Percentiles rank a stretch among this genome's conserved stretches.
Conservation (phyloP, 2,329 filamentous ascomycete genomes). For the Malbranchea zuffiana region DNA sequence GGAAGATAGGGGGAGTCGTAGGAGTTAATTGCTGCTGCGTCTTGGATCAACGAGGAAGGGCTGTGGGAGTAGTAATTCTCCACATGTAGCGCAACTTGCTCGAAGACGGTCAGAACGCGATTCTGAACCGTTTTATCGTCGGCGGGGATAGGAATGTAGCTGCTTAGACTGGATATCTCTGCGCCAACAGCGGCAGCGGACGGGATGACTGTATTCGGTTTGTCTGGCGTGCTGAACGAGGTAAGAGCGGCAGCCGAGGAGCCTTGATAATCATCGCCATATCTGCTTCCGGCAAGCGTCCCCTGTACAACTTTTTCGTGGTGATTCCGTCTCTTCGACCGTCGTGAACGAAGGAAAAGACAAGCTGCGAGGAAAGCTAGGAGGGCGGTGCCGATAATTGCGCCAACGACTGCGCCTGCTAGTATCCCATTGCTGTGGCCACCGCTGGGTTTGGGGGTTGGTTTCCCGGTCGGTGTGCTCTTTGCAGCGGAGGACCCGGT, state of each 20-base stretch:
- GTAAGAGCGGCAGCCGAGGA: not conserved
- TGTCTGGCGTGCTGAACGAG: not conserved
- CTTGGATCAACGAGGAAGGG: not conserved
- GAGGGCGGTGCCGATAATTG: slow-evolving; percentile 17
- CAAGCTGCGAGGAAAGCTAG: slow-evolving; percentile 17
- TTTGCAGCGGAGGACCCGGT: too few species aligned
- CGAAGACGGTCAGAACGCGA: slow-evolving; percentile 23
- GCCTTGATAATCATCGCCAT: not conserved
- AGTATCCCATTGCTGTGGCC: slow-evolving; percentile 9
- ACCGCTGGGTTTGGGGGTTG: slow-evolving; percentile 1
- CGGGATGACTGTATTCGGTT: slow-evolving; percentile 1
- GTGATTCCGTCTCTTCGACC: not conserved
- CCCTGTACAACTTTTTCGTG: not conserved
- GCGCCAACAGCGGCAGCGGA: not conserved
- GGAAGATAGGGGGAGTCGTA: slow-evolving; percentile 19
- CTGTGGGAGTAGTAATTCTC: slow-evolving; percentile 27
- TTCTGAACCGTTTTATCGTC: slow-evolving; percentile 22
- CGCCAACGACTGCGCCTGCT: slow-evolving; percentile 21
- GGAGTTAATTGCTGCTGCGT: slow-evolving; percentile 7
- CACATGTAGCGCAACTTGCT: slow-evolving; percentile 26
- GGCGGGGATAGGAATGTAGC: slow-evolving; percentile 21
- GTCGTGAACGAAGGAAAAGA: slow-evolving; percentile 17
- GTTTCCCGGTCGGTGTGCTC: slow-evolving; percentile 4
- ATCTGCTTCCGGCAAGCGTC: not conserved
- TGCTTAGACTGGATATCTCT: slow-evolving; percentile 7